Evolutionary conservation across 2,329 filamentous ascomycete genomes (phyloP).

Genomic region (Hymenotorrendiella dingleyae): DNA sequence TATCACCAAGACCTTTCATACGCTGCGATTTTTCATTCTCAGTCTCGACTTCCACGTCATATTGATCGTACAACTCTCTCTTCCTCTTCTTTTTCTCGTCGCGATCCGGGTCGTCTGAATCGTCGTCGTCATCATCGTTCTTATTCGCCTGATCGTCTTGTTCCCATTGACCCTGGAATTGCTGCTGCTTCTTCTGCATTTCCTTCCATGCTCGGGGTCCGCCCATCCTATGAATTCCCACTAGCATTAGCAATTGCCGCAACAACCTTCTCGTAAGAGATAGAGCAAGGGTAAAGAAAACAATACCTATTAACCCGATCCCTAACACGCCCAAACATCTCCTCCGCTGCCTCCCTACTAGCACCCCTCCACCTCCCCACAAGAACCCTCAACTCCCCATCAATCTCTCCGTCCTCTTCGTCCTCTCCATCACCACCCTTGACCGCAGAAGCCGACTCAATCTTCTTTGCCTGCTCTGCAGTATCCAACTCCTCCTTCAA

Average conservation of each 20-base stretch:
- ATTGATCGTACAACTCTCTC: constrained; percentile 29
- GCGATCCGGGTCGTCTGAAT: constrained; percentile 32
- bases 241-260: too few relatives aligned
- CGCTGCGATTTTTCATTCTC: constrained; percentile 31
- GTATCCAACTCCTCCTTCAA: constrained; percentile 40
- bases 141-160: constrained; percentile 23
- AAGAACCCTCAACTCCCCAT: constrained; percentile 50
- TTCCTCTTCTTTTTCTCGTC: constrained; percentile 30
- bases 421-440: too few relatives aligned
- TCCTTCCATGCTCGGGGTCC: constrained; percentile 52
- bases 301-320: constrained; percentile 48
- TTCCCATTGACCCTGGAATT: constrained; percentile 36
- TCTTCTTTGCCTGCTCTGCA: constrained; percentile 45
- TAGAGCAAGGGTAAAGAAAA: not conserved
- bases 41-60: constrained; percentile 30
- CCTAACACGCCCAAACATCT: constrained; percentile 55
- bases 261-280: too few relatives aligned
- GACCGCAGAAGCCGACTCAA: too few relatives aligned
- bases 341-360: constrained; percentile 59
- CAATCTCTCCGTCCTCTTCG: constrained; percentile 42
- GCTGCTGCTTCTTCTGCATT: constrained; percentile 42
- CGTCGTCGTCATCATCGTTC: constrained; percentile 30
- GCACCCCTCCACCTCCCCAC: constrained; percentile 56
- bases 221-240: constrained; percentile 44
- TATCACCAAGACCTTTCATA: constrained; percentile 28